Evolutionary conservation across 192 early-diverging fungal genomes (phyloP).

Genomic region (Coemansia sp.): DNA sequence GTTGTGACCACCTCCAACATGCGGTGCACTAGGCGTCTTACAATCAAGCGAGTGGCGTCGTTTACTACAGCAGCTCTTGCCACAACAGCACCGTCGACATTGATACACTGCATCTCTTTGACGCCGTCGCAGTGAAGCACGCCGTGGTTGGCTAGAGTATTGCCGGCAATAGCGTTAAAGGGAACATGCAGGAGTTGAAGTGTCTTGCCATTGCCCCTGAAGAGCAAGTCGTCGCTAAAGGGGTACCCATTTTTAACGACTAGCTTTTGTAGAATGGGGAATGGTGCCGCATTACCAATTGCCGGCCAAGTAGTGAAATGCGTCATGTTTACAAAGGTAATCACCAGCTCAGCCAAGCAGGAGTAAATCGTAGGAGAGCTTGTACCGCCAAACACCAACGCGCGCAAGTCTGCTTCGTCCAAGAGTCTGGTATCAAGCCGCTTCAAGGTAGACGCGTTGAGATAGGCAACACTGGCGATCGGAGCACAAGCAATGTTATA

Average conservation of each 20-base stretch:
- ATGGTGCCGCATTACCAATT: background rate
- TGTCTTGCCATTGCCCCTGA: background rate
- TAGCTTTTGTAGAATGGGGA: background rate
- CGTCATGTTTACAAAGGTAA: background rate
- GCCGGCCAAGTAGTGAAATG: background rate
- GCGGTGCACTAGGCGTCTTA: background rate
- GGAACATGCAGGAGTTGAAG: background rate
- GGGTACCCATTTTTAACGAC: background rate
- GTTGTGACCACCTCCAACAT: background rate
- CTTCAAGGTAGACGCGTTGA: background rate
- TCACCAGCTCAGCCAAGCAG: background rate
- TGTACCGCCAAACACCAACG: background rate
- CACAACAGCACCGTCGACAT: background rate
- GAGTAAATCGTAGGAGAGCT: background rate
- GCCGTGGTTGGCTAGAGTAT: background rate
- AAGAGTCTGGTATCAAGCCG: background rate
- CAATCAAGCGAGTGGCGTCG: background rate
- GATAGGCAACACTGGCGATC: background rate
- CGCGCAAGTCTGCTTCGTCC: background rate
- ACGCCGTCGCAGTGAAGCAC: background rate
- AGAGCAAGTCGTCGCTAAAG: background rate
- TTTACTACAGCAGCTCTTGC: background rate
- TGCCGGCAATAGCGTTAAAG: background rate
- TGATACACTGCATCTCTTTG: background rate
- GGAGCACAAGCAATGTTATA: background rate